These are phyloP conservation scores for Incumbomyces delicatus DNA, from an alignment of 2,329 filamentous ascomycete species.

Conservation along the genomic window DNA sequence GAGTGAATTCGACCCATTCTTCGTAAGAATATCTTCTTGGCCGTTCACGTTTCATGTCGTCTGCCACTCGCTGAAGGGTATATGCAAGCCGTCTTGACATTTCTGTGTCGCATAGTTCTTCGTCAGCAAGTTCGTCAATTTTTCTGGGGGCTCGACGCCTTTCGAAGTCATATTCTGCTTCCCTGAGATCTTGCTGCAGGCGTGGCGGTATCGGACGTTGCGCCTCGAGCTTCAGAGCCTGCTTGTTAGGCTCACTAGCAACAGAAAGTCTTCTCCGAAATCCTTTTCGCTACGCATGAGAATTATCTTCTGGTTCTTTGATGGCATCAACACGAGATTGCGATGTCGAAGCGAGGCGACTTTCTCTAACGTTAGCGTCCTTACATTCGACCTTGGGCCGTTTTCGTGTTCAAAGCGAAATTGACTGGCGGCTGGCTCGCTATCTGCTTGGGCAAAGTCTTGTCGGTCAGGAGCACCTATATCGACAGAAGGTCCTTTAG, in stretches of 20 bases:
- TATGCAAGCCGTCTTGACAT: conserved; percentile 54
- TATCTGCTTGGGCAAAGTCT: background rate
- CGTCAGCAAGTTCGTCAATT: conserved; percentile 39
- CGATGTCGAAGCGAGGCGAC: background rate
- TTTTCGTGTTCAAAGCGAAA: background rate
- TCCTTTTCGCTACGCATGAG: conserved; percentile 52
- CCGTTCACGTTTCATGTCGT: conserved; percentile 50
- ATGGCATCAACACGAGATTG: background rate
- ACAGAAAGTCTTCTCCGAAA: conserved; percentile 1
- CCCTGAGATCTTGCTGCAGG: conserved; percentile 7
- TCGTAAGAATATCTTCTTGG: conserved; percentile 65
- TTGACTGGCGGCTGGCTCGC: background rate
- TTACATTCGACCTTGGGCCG: background rate
- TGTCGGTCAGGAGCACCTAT: conserved; percentile 23
- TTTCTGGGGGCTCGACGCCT: conserved; percentile 8
- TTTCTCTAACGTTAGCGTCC: background rate
- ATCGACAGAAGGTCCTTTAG: conserved; percentile 25
- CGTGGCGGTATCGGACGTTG: conserved; percentile 24
- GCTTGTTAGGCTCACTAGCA: background rate
- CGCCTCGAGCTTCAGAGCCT: background rate
- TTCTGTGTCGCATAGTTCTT: conserved; percentile 44
- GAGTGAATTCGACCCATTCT: conserved; percentile 78
- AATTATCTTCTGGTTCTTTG: conserved; percentile 37
- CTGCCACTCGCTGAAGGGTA: conserved; percentile 58
- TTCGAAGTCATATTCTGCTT: conserved; percentile 3